Percentiles rank a stretch among this genome's conserved stretches.
These are phyloP conservation scores for Coniella lustricola DNA, from an alignment of 2,329 filamentous ascomycete species.

Conservation along the genomic window DNA sequence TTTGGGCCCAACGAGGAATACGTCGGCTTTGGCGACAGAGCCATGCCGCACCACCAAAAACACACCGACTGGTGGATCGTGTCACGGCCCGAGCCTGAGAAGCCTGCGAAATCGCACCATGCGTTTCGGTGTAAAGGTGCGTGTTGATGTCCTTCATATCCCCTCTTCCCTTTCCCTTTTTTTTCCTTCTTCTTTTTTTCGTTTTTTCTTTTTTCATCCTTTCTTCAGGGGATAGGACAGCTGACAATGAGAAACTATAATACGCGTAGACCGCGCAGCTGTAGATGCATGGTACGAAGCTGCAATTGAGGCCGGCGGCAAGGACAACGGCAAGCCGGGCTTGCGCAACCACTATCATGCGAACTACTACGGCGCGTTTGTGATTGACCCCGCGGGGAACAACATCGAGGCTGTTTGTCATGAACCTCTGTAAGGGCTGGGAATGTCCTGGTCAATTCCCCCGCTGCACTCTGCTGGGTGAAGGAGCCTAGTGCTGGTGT, in stretches of 20 bases:
- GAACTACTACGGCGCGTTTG: constrained; percentile 44
- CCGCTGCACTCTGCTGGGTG: too few species aligned
- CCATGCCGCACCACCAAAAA: constrained; percentile 6
- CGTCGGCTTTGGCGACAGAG: constrained; percentile 23
- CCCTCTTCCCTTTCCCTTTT: background rate
- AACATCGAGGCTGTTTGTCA: constrained; percentile 41
- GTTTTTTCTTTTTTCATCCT: too few species aligned
- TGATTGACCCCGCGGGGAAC: constrained; percentile 43
- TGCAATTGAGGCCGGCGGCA: constrained; percentile 36
- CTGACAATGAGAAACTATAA: background rate
- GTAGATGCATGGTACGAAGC: constrained; percentile 40
- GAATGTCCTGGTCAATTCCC: too few species aligned
- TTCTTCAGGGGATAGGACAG: too few species aligned
- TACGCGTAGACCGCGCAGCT: constrained; percentile 27
- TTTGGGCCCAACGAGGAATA: constrained; percentile 21
- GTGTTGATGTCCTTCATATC: constrained; percentile 8
- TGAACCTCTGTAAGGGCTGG: constrained; percentile 2
- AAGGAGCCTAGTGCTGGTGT: too few species aligned
- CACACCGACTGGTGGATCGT: constrained; percentile 27
- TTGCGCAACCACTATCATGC: constrained; percentile 34
- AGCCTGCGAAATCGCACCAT: constrained; percentile 20
- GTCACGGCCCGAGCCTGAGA: constrained; percentile 10
- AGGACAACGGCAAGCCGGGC: constrained; percentile 43
- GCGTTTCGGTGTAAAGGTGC: constrained; percentile 27
- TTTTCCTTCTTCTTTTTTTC: background rate